phyloP scores from a whole-genome alignment of 169 alveolate genomes.

The Eimeria zaria region DNA sequence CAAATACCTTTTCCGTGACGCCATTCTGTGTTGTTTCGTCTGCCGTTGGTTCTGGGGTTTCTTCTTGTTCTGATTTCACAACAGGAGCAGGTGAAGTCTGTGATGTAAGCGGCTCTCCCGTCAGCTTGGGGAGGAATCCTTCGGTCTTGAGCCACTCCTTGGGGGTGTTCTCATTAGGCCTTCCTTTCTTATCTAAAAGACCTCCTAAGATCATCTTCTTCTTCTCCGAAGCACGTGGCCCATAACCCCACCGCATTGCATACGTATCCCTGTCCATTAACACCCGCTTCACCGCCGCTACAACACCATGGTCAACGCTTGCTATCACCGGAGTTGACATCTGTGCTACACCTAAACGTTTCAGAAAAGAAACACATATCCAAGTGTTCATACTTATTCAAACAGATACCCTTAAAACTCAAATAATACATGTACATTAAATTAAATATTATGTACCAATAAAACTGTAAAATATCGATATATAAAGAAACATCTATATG shows the following conservation, averaged over 20 bases:
- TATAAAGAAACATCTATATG: neutral
- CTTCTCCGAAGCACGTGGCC: slow-evolving; percentile 99
- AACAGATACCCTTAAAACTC: neutral
- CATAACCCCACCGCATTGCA: slow-evolving; percentile 99
- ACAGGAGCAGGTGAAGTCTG: neutral
- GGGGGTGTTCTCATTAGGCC: slow-evolving; percentile 90
- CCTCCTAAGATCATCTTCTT: slow-evolving; percentile 95
- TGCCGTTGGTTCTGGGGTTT: slow-evolving; percentile 2
- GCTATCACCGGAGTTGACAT: slow-evolving; percentile 99
- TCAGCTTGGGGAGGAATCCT: slow-evolving; percentile 63
- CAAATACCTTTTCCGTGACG: neutral
- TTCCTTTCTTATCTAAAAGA: slow-evolving; percentile 82
- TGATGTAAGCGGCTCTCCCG: slow-evolving; percentile 26
- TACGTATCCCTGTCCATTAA: slow-evolving; percentile 99
- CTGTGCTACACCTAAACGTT: slow-evolving; percentile 98
- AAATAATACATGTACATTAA: neutral
- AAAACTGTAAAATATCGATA: too few relatives aligned
- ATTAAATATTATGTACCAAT: too few relatives aligned
- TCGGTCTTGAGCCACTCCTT: slow-evolving; percentile 74
- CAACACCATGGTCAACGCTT: slow-evolving; percentile 99
- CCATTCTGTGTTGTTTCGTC: slow-evolving; percentile 19
- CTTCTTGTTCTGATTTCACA: slow-evolving; percentile 35
- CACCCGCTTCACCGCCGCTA: slow-evolving; percentile 99
- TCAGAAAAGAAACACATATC: neutral
- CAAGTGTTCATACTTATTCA: neutral